Conservation (phyloP, 2,329 filamentous ascomycete genomes). For the Cytospora piceae region DNA sequence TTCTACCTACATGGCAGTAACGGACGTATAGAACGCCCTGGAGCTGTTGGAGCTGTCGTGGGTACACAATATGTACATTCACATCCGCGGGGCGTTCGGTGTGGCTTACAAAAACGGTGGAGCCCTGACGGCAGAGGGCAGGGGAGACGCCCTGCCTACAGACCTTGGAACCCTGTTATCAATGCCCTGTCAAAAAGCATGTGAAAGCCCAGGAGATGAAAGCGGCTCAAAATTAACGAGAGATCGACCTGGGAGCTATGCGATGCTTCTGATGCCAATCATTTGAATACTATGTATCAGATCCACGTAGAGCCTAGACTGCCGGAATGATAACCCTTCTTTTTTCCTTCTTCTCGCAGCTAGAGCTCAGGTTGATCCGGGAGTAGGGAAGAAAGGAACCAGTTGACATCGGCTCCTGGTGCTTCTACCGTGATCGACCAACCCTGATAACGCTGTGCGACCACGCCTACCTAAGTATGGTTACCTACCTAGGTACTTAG, state of each 20-base stretch:
- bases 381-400: no score
- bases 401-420: no score
- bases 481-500: background rate
- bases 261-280: background rate
- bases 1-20: background rate
- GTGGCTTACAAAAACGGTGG: slow-evolving; percentile 2
- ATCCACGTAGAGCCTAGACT: background rate
- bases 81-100: background rate
- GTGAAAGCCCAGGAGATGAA: slow-evolving; percentile 13
- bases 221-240: background rate
- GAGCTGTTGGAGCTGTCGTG: background rate
- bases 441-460: background rate
- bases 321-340: background rate
- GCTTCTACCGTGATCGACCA: background rate
- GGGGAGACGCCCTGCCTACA: background rate
- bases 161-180: background rate
- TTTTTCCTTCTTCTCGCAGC: background rate
- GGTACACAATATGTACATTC: background rate
- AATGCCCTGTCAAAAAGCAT: slow-evolving; percentile 23
- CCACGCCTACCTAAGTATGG: background rate
- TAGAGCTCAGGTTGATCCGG: background rate
- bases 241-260: background rate
- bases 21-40: background rate
- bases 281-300: background rate
- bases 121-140: slow-evolving; percentile 6